A percentile compares a stretch with the other conserved stretches of the same genome.
Evolutionary conservation across 148 eudicot genomes (phyloP).

Genomic region (Cornus kousa): DNA sequence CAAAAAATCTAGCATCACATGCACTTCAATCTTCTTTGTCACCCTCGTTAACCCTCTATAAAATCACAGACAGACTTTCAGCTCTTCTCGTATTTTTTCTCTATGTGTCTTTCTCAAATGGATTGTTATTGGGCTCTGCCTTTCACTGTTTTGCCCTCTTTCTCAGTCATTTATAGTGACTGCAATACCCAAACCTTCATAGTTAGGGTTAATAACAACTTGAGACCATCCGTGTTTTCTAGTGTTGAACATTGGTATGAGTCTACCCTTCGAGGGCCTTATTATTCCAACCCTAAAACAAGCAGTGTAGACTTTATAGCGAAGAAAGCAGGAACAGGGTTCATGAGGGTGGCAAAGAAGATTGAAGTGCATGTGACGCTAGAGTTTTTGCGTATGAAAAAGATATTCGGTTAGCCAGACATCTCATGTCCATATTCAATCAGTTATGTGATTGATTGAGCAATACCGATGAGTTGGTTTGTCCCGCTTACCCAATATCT

Average conservation of each 20-base stretch:
- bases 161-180: not conserved
- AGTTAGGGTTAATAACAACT: conserved; percentile 36
- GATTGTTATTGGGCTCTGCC: not conserved
- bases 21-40: too few species aligned
- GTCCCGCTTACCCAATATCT: too few species aligned
- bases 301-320: conserved; percentile 10
- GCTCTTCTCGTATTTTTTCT: not conserved
- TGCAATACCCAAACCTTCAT: conserved; percentile 29
- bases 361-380: too few species aligned
- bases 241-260: conserved; percentile 42
- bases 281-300: conserved; percentile 3
- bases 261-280: conserved; percentile 35
- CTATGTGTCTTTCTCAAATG: not conserved
- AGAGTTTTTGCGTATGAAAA: too few species aligned
- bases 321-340: not conserved
- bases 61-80: not conserved
- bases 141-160: not conserved
- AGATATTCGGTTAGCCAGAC: too few species aligned
- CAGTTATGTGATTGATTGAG: too few species aligned
- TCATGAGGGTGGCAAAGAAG: too few species aligned
- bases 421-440: too few species aligned
- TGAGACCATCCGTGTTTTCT: conserved; percentile 40
- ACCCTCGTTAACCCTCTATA: too few species aligned
- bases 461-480: too few species aligned
- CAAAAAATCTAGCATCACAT: too few species aligned